phyloP scores from a whole-genome alignment of 2,329 filamentous ascomycete species.

The Raffaelea albimanens region DNA sequence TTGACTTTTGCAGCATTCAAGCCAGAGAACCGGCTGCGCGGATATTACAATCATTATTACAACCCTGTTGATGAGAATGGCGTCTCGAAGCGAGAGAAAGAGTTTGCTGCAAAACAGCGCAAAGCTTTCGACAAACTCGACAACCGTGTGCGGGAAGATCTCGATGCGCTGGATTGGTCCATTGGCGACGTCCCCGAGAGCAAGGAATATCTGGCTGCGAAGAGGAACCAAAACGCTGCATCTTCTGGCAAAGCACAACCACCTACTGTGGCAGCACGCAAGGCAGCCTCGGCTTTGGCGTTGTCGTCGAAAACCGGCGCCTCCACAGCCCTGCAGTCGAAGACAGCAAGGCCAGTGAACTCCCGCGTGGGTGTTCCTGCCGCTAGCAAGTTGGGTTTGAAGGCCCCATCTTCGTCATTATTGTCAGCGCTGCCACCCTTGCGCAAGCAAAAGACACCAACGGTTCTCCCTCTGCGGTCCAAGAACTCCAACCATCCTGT shows the following conservation, averaged over 20 bases:
- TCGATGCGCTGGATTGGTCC: constrained; percentile 54
- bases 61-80: constrained; percentile 60
- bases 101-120: constrained; percentile 45
- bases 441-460: constrained; percentile 4
- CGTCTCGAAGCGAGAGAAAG: constrained; percentile 50
- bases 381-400: neutral
- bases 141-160: constrained; percentile 56
- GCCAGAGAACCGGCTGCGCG: constrained; percentile 49
- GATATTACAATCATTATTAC: constrained; percentile 51
- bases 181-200: constrained; percentile 45
- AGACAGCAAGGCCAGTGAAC: constrained; percentile 13
- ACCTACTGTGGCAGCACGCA: constrained; percentile 45
- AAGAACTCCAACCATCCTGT: constrained; percentile 15
- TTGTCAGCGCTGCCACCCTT: constrained; percentile 8
- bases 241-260: constrained; percentile 21
- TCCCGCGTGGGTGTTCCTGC: constrained; percentile 6
- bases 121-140: constrained; percentile 49
- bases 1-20: constrained; percentile 50
- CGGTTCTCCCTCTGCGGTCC: constrained; percentile 6
- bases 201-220: constrained; percentile 25
- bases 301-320: constrained; percentile 20
- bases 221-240: constrained; percentile 4
- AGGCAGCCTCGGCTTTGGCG: constrained; percentile 43
- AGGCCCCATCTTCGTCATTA: constrained; percentile 11
- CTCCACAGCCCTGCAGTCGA: constrained; percentile 17